Percentiles rank a stretch among this genome's conserved stretches.
Evolutionary conservation across 148 eudicot species (phyloP).

Genomic region (Euryodendron excelsum): DNA sequence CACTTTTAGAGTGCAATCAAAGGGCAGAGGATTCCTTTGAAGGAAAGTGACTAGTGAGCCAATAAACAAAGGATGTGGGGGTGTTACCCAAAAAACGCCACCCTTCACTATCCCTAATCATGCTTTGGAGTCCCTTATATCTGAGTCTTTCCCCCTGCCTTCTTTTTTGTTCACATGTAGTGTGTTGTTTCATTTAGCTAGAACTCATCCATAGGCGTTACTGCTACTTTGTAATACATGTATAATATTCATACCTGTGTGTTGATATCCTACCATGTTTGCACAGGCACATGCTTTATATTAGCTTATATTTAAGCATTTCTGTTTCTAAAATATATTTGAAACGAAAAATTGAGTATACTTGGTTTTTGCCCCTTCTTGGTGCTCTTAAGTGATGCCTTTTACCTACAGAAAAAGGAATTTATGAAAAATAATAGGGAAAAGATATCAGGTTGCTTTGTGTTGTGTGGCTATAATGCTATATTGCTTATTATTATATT

Average conservation of each 20-base stretch:
- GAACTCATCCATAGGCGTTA: neutral
- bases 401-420: neutral
- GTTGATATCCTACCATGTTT: neutral
- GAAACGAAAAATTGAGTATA: neutral
- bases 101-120: neutral
- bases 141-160: neutral
- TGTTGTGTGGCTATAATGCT: neutral
- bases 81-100: neutral
- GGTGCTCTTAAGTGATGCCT: neutral
- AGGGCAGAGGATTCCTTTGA: neutral
- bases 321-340: neutral
- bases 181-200: neutral
- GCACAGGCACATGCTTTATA: neutral
- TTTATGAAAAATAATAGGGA: neutral
- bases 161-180: neutral
- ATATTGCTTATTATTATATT: neutral
- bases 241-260: neutral
- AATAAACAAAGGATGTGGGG: neutral
- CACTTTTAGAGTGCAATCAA: too few relatives aligned
- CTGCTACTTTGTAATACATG: neutral
- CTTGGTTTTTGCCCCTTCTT: neutral
- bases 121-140: neutral
- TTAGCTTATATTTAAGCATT: neutral
- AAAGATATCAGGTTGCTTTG: neutral
- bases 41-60: neutral